Evolutionary conservation across 352 stramenopile species (phyloP), one percentile per base, ranked within the genome.

Genomic region (Globisporangium irregulare): DNA sequence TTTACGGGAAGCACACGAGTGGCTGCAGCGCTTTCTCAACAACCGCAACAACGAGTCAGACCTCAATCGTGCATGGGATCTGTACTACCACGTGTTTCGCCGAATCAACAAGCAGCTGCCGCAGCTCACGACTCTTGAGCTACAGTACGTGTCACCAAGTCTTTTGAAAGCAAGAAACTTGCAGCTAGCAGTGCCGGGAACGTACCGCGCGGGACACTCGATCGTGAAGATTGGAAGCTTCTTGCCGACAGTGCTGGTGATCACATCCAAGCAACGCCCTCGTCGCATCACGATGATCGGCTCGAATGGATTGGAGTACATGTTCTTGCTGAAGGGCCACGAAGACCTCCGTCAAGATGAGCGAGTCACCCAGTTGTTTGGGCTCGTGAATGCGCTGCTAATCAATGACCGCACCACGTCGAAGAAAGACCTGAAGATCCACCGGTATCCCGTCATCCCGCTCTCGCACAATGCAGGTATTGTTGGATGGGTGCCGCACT

Each of bases 311-410:
- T 84, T 98, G 50, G 92, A 99, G 73, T 99, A 99, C 86, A 92
- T 98, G 67, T 99, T 99, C 72, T 79, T 99, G 56, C 86, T 99
- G 1, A 99, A 99, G 80, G 98, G 98, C 18, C 96, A 99, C 73
- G 98, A 99, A 79, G 98, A 99, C 85, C 76, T 99, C 57, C 81
- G 98, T 22, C 98, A 99, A 80, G 98, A 99, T 73, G 98, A 99
- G 78, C 87, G 97, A 25, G 97, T 99, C 46, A 99, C 99, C 87
- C 98, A 99, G 77, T 78, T 99, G 0, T 99, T 99, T 78, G 98
- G 97, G 3, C 86, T 99, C n/a, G 97, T 99, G 53, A 99, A 99
- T 81, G 97, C 96, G 15, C 82, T 99, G 60, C 74, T 99, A 43
- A 96, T 97, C 62, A 98, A 98, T 71, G 97, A 99, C 67, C 77